Evolutionary conservation across 768 basidiomycete species (phyloP).

Genomic region (Asterophora lycoperdoides): DNA sequence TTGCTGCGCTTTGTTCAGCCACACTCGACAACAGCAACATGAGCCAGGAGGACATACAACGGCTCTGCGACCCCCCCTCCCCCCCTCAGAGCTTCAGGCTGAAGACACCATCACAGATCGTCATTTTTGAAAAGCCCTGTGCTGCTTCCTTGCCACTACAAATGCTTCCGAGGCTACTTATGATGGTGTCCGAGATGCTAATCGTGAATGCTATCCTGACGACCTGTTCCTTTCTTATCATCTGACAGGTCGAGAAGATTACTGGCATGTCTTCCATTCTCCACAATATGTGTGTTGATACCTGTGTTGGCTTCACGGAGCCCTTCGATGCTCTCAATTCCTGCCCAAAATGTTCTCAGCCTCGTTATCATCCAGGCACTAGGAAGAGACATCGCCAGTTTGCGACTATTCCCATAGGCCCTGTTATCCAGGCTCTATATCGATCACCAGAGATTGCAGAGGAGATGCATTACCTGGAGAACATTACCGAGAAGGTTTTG

Average conservation of each 20-base stretch:
- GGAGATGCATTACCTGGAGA: constrained; percentile 7
- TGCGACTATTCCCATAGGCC: constrained; percentile 3
- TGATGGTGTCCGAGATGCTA: constrained; percentile 11
- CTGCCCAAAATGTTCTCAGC: constrained; percentile 1
- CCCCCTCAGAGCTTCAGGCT: too few relatives aligned
- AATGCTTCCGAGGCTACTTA: constrained; percentile 16
- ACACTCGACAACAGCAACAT: constrained; percentile 24
- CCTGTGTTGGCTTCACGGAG: constrained; percentile 10
- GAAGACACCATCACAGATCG: constrained; percentile 17
- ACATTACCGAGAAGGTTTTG: not conserved
- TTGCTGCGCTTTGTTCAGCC: constrained; percentile 17
- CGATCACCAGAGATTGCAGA: not conserved
- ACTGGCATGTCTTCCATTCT: constrained; percentile 31
- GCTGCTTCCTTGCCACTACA: constrained; percentile 13
- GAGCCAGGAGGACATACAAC: constrained; percentile 15
- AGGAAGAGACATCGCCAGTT: not conserved
- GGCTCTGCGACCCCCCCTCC: constrained; percentile 20
- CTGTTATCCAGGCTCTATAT: constrained; percentile 7
- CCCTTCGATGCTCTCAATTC: not conserved
- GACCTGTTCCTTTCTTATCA: constrained; percentile 25
- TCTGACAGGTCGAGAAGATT: constrained; percentile 22
- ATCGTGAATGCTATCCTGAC: constrained; percentile 21
- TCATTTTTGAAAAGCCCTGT: constrained; percentile 13
- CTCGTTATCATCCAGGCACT: constrained; percentile 1
- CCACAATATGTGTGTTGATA: constrained; percentile 40